A percentile compares a stretch with the other conserved stretches of the same genome.
phyloP scores from a whole-genome alignment of 75 land plant genomes.

The Cunninghamia lanceolata region DNA sequence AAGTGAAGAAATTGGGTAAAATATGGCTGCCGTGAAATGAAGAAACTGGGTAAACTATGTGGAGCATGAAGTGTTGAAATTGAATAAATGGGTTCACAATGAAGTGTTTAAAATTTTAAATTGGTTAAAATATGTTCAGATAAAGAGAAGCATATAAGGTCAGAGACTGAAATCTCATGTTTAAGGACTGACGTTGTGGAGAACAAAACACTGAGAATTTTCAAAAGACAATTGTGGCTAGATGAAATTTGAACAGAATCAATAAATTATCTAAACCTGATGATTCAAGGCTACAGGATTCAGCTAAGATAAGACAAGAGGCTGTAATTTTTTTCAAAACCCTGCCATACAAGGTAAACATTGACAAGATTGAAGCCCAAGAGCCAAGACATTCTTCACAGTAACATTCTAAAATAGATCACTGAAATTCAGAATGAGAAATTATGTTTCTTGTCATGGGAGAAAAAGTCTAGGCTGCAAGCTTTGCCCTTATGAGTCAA shows the following conservation, averaged over 20 bases:
- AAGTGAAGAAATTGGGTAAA: background rate
- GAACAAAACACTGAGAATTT: background rate
- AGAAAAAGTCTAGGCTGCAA: background rate
- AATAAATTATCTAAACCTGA: background rate
- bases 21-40: background rate
- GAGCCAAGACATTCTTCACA: background rate
- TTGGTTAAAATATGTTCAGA: too few relatives aligned
- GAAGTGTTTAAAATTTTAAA: background rate
- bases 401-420: background rate
- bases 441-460: background rate
- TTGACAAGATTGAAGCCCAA: background rate
- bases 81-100: background rate
- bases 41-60: background rate
- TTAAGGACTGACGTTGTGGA: background rate
- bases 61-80: background rate
- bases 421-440: background rate
- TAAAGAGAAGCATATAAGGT: background rate
- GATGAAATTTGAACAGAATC: background rate
- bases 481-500: background rate
- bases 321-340: background rate
- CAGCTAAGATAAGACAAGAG: background rate
- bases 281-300: background rate
- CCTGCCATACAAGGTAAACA: background rate
- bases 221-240: background rate
- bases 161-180: background rate